Evolutionary conservation across 1,284 basidiomycete genomes (phyloP), one percentile per base, ranked within the genome.

Genomic region (Lignosus rhinocerotis): DNA sequence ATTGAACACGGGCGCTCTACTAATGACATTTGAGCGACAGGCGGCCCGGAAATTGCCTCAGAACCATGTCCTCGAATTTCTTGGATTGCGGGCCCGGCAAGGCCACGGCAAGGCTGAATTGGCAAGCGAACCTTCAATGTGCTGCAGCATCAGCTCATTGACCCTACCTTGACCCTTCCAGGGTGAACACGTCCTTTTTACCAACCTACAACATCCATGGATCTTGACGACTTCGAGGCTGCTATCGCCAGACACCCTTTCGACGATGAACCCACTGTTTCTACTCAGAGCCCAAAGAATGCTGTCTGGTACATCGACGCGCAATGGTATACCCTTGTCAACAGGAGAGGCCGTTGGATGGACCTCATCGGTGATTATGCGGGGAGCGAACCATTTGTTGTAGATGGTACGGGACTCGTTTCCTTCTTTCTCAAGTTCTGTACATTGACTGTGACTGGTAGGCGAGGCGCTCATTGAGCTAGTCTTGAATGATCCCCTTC

Each of bases 291-390:
- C 32, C 49, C 62, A 6, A 16, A 56, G 32, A 54, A 59, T 14
- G 70, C 70, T 0, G 49, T 72, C 16, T 42, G 55, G n/a, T 64
- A 64, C 51, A 60, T 73, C 38, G 71, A 73, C 53, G 51, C 55
- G 1, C 43, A 61, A 21, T 73, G 72, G 72, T 73, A 73, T 41
- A 64, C 64, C 12, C 34, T 46, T 11, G 45, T 63, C 7, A 70
- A 59, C 57, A 54, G 69, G 41, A 51, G 72, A 17, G 80, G 78
- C 4, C 67, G 84, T 64, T 85, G 83, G 80, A 87, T 88, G 85
- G 86, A 88, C 66, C 74, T 88, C 3, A 71, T 89, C 32, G 86
- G 86, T 12, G 87, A 88, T 67, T 88, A 86, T 67, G 87, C 83
- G 33, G 87, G 87, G 1, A 77, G 70, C 36, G 87, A 89, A 66